phyloP scores from a whole-genome alignment of 768 basidiomycete genomes.

The Termitomyces sp. region DNA sequence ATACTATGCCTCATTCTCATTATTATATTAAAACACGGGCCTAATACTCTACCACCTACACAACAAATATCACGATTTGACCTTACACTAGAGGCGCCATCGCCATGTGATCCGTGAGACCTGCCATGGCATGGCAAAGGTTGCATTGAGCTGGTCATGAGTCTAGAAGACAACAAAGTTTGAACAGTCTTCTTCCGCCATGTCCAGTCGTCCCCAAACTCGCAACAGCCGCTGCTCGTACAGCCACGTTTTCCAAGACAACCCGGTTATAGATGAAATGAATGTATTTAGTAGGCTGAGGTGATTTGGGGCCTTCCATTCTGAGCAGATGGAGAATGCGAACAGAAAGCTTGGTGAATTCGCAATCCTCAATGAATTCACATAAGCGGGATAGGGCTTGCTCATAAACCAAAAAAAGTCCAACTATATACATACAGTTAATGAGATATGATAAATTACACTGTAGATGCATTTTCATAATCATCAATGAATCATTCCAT shows the following conservation, averaged over 20 bases:
- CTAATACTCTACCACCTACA: not conserved
- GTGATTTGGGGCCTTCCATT: constrained; percentile 92
- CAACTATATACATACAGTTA: no score
- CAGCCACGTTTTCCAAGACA: constrained; percentile 96
- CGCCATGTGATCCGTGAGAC: not conserved
- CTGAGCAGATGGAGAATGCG: constrained; percentile 94
- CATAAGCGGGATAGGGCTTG: constrained; percentile 96
- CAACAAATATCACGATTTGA: not conserved
- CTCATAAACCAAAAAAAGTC: constrained; percentile 47
- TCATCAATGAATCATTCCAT: no score
- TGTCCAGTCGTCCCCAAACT: no score
- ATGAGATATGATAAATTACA: no score
- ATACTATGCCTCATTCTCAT: not conserved
- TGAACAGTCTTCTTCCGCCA: no score
- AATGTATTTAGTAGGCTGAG: constrained; percentile 98
- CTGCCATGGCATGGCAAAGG: not conserved
- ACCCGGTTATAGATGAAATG: constrained; percentile 99
- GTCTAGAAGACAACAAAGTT: not conserved
- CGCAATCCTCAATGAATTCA: constrained; percentile 99
- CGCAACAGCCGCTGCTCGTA: constrained; percentile 93
- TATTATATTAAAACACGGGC: not conserved
- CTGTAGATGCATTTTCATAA: no score
- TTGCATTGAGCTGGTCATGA: not conserved
- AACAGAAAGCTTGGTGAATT: constrained; percentile 98
- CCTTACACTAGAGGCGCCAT: no score